Evolutionary conservation across 495 filamentous ascomycete species (phyloP), one percentile per base, ranked within the genome.

Genomic region (Xylaria nigripes): DNA sequence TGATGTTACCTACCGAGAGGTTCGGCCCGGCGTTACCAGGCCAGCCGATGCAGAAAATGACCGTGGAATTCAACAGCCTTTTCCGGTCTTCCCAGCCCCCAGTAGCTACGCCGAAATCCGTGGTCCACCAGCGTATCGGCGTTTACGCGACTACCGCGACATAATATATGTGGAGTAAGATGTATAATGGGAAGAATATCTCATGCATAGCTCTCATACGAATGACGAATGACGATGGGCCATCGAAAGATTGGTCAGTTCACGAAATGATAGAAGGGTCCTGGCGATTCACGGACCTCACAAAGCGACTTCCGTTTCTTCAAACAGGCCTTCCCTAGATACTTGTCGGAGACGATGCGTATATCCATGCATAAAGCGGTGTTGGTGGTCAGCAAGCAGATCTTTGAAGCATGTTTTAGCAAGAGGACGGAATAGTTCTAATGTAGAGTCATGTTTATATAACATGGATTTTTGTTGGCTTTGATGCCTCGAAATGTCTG

Each of bases 91-190:
- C 53, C 47, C 64, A 13, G 27, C 38, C 30, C 56, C 48, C 9
- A 51, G 47, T 22, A 46, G 55, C 27, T 62, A 62, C 15, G 49
- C 51, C 19, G 57, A 62, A 41, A 47, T 29, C 12, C 45, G 54
- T n/a, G 50, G 24, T 15, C 40, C 43, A 5, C 50, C 56, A 10
- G 22, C 54, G 45, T 51, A 45, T 24, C 58, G 51, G 19, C 27
- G 53, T 29, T n/a, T 48, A 24, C 58, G 53, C 25, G 54, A 56
- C 27, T 54, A 48, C 16, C 54, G 45, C 40, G 50, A 50, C 25
- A 30, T 61, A 22, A 41, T 66, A 23, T 59, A 54, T 50, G 53
- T 61, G 19, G 61, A 58, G 24, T 58, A 48, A 52, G n/a, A 50
- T 22, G 38, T 38, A 18, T 15, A 18, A 38, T 23, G 16, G 34